A percentile compares a stretch with the other conserved stretches of the same genome.
phyloP scores from a whole-genome alignment of 805 yeast species.

The Starmera pachycereana region DNA sequence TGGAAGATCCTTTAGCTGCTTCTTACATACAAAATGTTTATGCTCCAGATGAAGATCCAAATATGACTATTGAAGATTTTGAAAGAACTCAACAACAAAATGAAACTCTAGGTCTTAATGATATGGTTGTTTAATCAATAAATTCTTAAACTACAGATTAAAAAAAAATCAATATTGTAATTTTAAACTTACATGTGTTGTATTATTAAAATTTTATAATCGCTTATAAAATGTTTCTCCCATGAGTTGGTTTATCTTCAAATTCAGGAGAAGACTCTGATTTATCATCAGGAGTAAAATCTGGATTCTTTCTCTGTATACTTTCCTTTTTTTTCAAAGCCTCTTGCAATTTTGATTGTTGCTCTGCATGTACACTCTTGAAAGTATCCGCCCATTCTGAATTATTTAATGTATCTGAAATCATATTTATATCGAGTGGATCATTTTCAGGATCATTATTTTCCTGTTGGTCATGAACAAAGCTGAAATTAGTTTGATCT shows the following conservation, averaged over 20 bases:
- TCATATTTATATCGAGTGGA: not conserved
- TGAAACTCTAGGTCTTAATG: constrained; percentile 77
- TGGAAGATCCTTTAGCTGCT: constrained; percentile 94
- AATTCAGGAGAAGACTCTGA: no score
- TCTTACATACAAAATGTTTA: constrained; percentile 96
- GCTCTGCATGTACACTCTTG: not conserved
- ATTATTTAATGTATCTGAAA: not conserved
- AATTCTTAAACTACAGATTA: no score
- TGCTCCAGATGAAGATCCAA: constrained; percentile 97
- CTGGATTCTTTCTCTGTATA: no score
- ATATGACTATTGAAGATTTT: constrained; percentile 83
- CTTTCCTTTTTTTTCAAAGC: not conserved
- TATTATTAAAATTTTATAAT: no score
- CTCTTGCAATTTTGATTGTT: not conserved
- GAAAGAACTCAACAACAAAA: constrained; percentile 85
- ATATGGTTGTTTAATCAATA: constrained; percentile 22
- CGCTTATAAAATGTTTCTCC: no score
- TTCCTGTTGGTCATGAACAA: not conserved
- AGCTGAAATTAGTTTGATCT: not conserved
- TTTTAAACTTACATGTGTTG: no score
- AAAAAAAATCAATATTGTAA: no score
- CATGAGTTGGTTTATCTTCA: no score
- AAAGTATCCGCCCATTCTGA: not conserved
- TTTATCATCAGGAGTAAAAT: no score
- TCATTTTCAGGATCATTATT: not conserved